phyloP scores from a whole-genome alignment of 345 rosid species.

The Eucalyptus grandis region DNA sequence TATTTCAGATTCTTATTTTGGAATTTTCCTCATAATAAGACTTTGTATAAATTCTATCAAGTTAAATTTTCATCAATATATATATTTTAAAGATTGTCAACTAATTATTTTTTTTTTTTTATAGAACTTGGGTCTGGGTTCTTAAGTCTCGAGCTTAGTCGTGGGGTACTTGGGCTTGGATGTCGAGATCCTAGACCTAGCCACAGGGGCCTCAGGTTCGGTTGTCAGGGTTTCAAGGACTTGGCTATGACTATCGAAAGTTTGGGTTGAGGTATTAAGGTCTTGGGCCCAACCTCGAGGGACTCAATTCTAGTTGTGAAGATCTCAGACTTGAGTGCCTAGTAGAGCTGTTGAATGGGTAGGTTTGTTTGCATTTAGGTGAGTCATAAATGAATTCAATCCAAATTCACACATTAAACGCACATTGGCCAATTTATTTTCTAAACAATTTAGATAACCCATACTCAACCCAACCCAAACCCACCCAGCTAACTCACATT shows the following conservation, averaged over 20 bases:
- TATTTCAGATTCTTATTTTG: accelerated
- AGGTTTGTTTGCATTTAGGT: accelerated
- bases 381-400: too few relatives aligned
- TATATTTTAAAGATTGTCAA: too few relatives aligned
- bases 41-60: not conserved
- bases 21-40: not conserved
- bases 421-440: too few relatives aligned
- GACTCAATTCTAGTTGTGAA: not conserved
- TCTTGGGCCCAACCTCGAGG: not conserved
- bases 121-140: not conserved
- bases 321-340: accelerated
- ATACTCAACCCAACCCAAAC: too few relatives aligned
- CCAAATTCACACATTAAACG: too few relatives aligned
- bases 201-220: accelerated
- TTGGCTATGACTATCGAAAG: accelerated
- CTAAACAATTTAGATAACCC: too few relatives aligned
- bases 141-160: not conserved
- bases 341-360: not conserved
- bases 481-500: too few relatives aligned
- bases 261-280: accelerated
- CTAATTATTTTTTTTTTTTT: too few relatives aligned
- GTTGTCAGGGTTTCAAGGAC: accelerated
- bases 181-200: not conserved
- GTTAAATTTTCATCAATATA: not conserved
- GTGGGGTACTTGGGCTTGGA: accelerated